Evolutionary conservation across 1,139 yeast species (phyloP).

Genomic region (Diutina rugosa): DNA sequence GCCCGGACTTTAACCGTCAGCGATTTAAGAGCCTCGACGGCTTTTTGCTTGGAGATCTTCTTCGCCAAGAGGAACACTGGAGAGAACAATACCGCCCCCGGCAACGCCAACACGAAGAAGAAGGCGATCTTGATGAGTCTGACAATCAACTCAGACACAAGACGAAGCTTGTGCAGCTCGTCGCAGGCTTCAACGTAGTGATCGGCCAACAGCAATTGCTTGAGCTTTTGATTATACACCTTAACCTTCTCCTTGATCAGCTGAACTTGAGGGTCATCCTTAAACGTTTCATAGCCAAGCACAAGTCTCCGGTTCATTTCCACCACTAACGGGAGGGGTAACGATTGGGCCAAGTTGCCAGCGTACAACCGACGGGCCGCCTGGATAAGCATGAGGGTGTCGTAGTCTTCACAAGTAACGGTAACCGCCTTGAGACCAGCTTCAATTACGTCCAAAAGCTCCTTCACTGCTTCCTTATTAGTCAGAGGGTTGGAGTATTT

Average conservation of each 20-base stretch:
- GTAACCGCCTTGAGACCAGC: conserved; percentile 79
- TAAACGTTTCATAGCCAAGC: conserved; percentile 61
- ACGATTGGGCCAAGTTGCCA: conserved; percentile 27
- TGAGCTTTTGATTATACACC: conserved; percentile 54
- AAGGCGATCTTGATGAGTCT: conserved; percentile 43
- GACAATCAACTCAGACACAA: conserved; percentile 32
- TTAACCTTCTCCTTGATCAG: conserved; percentile 49
- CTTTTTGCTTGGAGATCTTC: conserved; percentile 56
- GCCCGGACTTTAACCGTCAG: conserved; percentile 87
- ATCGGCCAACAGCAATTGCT: conserved; percentile 68
- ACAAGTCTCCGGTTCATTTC: conserved; percentile 84
- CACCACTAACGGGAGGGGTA: conserved; percentile 68
- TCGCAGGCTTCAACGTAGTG: conserved; percentile 73
- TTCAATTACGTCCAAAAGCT: conserved; percentile 57
- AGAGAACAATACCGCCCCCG: conserved; percentile 73
- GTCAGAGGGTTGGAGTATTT: conserved; percentile 55
- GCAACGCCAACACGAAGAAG: conserved; percentile 54
- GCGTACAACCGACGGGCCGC: conserved; percentile 87
- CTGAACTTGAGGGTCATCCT: conserved; percentile 58
- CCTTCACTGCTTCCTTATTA: conserved; percentile 28
- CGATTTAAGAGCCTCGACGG: conserved; percentile 68
- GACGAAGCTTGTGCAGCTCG: conserved; percentile 29
- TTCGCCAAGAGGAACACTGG: conserved; percentile 82
- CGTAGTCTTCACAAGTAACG: conserved; percentile 85
- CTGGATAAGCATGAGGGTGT: conserved; percentile 82